These are phyloP conservation scores for Cutaneotrichosporon curvatum DNA, from an alignment of 1,284 basidiomycete genomes.

Conservation along the genomic window DNA sequence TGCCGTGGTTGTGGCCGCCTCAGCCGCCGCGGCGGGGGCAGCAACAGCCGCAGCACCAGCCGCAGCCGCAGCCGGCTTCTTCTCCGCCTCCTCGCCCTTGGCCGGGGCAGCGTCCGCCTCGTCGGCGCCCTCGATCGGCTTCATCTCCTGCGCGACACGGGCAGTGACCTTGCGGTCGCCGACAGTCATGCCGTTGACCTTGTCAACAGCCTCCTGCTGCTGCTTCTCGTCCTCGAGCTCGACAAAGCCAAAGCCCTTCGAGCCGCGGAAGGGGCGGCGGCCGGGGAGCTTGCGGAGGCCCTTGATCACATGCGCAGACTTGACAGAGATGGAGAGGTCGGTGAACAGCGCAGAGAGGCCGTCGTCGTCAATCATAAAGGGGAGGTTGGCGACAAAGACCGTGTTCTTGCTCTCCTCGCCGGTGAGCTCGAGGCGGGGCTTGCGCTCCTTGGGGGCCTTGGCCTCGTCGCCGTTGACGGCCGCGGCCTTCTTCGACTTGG, in stretches of 20 bases:
- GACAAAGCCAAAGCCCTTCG: conserved; percentile 92
- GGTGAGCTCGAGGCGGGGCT: conserved; percentile 48
- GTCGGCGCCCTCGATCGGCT: conserved; percentile 22
- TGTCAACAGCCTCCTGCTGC: conserved; percentile 73
- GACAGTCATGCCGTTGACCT: conserved; percentile 72
- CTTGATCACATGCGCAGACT: conserved; percentile 71
- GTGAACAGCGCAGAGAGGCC: conserved; percentile 70
- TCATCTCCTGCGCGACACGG: conserved; percentile 62
- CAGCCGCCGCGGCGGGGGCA: neutral
- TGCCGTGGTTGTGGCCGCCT: no score
- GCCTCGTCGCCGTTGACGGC: conserved; percentile 23
- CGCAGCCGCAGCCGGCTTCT: neutral
- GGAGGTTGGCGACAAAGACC: conserved; percentile 90
- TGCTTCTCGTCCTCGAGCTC: conserved; percentile 75
- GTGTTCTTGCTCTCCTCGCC: conserved; percentile 67
- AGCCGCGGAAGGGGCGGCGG: conserved; percentile 49
- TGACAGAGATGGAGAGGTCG: conserved; percentile 68
- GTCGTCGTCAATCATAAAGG: conserved; percentile 79
- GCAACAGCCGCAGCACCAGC: no score
- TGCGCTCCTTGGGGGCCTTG: conserved; percentile 32
- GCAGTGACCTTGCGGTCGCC: conserved; percentile 72
- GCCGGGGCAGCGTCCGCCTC: neutral
- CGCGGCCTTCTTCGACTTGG: conserved; percentile 23
- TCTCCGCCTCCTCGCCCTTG: neutral
- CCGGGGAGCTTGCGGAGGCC: conserved; percentile 57